These are phyloP conservation scores for Trichophaea hybrida DNA, from an alignment of 2,329 filamentous ascomycete species.

Conservation along the genomic window DNA sequence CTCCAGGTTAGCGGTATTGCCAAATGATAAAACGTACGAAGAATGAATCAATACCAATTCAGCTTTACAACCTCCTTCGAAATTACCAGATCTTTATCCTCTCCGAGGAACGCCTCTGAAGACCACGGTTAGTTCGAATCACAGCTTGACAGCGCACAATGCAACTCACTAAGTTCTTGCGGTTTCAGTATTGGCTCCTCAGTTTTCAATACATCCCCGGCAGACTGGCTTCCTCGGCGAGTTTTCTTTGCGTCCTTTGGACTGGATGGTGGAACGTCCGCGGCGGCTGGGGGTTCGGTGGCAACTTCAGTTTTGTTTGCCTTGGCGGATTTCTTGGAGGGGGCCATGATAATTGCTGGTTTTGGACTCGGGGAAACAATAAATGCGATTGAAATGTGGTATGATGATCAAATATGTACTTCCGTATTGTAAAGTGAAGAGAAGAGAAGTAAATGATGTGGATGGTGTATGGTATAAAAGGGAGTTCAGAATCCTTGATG, in stretches of 20 bases:
- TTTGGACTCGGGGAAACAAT: not conserved
- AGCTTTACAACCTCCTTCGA: conserved; percentile 20
- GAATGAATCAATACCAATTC: conserved; percentile 12
- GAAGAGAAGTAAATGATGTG: conserved; percentile 4
- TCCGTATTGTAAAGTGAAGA: conserved; percentile 6
- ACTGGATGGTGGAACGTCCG: conserved; percentile 6
- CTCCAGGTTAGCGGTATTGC: not conserved
- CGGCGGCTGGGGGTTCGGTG: conserved; percentile 8
- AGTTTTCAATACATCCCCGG: conserved; percentile 19
- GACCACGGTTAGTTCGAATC: too few species aligned
- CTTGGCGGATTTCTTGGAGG: conserved; percentile 10
- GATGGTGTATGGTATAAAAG: conserved; percentile 11
- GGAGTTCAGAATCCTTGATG: conserved; percentile 9
- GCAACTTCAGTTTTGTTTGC: not conserved
- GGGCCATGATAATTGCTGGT: not conserved
- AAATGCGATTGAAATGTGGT: not conserved
- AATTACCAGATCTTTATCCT: conserved; percentile 15
- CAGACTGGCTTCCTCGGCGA: conserved; percentile 19
- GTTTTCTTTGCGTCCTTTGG: conserved; percentile 13
- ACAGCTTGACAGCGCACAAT: not conserved
- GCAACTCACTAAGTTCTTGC: conserved; percentile 12
- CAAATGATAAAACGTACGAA: not conserved
- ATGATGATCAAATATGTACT: conserved; percentile 4
- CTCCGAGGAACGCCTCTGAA: conserved; percentile 16
- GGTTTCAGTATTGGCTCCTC: conserved; percentile 2